phyloP scores from a whole-genome alignment of 257 asterid genomes.

The Capsicum rhomboideum region DNA sequence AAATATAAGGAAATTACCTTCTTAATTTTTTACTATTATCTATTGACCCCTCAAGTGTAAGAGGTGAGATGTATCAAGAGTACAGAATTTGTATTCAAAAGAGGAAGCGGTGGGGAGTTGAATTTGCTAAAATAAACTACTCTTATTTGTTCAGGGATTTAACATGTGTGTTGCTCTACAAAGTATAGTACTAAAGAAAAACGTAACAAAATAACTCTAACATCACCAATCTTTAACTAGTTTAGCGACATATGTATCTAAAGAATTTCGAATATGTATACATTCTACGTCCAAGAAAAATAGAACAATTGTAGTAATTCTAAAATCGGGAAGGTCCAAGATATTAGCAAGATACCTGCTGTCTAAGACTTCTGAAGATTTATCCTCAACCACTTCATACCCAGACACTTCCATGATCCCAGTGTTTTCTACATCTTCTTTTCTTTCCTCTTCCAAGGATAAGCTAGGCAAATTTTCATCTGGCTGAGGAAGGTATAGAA shows the following conservation, averaged over 20 bases:
- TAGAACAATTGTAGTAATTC: neutral
- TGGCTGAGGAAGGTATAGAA: constrained; percentile 14
- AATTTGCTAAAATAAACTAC: neutral
- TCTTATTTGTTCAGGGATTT: neutral
- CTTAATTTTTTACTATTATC: too few relatives aligned
- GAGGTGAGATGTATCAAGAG: too few relatives aligned
- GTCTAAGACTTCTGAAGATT: constrained; percentile 12
- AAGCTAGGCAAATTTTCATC: constrained; percentile 12
- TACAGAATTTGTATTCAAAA: too few relatives aligned
- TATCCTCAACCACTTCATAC: constrained; percentile 18
- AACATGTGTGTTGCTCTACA: neutral
- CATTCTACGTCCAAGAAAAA: neutral
- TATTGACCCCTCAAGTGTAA: too few relatives aligned
- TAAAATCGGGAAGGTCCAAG: neutral
- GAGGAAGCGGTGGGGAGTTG: too few relatives aligned
- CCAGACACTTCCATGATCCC: constrained; percentile 27
- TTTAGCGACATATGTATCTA: neutral
- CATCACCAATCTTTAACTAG: neutral
- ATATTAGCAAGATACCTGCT: neutral
- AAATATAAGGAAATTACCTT: neutral
- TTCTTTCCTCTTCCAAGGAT: constrained; percentile 23
- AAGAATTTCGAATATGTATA: neutral
- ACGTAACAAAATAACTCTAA: neutral
- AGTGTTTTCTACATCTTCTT: constrained; percentile 16
- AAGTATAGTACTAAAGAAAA: neutral